Percentiles rank a stretch among this genome's conserved stretches.
phyloP scores from a whole-genome alignment of 2,329 filamentous ascomycete genomes.

The Diaporthe vaccinii region DNA sequence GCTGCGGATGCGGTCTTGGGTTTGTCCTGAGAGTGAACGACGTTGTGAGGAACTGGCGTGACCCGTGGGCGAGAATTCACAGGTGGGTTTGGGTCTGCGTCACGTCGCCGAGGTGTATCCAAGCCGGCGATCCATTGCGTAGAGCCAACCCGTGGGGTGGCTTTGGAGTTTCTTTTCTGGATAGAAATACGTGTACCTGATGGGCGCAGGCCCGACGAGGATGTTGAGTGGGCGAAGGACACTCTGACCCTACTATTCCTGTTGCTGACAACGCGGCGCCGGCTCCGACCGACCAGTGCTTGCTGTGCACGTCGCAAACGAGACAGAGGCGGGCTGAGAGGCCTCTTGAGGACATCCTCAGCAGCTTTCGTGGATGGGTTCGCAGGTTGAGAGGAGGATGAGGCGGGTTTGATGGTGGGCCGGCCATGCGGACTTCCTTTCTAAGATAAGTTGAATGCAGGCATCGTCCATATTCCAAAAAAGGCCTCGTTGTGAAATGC shows the following conservation, averaged over 20 bases:
- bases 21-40: background rate
- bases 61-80: background rate
- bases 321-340: constrained; percentile 49
- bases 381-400: constrained; percentile 40
- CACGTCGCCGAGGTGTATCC: constrained; percentile 38
- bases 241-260: constrained; percentile 51
- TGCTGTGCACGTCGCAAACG: constrained; percentile 53
- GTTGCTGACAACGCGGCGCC: constrained; percentile 43
- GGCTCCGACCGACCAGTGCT: constrained; percentile 51
- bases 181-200: constrained; percentile 29
- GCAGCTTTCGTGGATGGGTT: constrained; percentile 48
- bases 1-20: background rate
- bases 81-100: constrained; percentile 31
- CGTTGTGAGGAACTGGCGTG: background rate
- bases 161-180: background rate
- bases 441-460: constrained; percentile 60
- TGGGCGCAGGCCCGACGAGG: constrained; percentile 39
- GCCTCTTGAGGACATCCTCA: constrained; percentile 50
- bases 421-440: constrained; percentile 57
- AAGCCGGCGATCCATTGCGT: constrained; percentile 9
- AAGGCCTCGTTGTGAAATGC: constrained; percentile 38
- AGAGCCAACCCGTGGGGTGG: background rate
- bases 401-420: constrained; percentile 51
- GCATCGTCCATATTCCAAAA: constrained; percentile 59
- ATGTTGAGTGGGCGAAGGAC: constrained; percentile 45